Percentiles rank a stretch among this genome's conserved stretches.
These are phyloP conservation scores for Akanthomyces lecanii DNA, from an alignment of 2,329 filamentous ascomycete genomes.

Conservation along the genomic window DNA sequence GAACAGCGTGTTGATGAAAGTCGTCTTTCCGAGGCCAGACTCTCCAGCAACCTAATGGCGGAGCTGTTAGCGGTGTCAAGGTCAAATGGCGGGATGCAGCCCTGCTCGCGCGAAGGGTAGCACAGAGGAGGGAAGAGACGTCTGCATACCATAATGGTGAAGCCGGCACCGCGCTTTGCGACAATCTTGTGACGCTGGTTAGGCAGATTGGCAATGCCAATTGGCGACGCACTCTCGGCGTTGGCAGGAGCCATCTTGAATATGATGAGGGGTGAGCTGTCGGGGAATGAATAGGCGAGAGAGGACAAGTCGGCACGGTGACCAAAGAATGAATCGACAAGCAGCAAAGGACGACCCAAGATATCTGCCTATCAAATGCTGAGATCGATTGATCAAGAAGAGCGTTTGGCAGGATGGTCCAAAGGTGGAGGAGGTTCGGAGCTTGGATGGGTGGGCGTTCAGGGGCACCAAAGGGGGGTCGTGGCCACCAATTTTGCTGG, in stretches of 20 bases:
- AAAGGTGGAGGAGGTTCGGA: constrained; percentile 17
- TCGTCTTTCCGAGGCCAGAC: constrained; percentile 97
- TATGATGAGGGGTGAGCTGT: constrained; percentile 18
- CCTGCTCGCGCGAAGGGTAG: not conserved
- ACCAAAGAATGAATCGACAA: constrained; percentile 3
- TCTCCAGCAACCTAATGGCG: constrained; percentile 81
- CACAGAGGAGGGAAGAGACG: not conserved
- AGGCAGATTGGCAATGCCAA: constrained; percentile 71
- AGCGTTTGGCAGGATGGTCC: constrained; percentile 16
- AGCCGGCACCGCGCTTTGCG: constrained; percentile 84
- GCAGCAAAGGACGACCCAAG: constrained; percentile 15
- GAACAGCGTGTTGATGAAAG: constrained; percentile 99
- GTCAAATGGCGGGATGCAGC: not conserved
- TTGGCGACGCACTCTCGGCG: constrained; percentile 60
- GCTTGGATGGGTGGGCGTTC: constrained; percentile 16
- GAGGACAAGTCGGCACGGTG: not conserved
- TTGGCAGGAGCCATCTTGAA: constrained; percentile 54
- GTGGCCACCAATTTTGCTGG: constrained; percentile 19
- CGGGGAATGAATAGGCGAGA: not conserved
- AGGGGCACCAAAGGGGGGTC: constrained; percentile 19
- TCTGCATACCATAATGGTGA: constrained; percentile 89
- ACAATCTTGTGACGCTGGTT: constrained; percentile 75
- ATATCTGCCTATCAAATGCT: constrained; percentile 15
- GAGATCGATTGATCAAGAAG: constrained; percentile 17
- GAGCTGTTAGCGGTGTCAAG: constrained; percentile 15